Evolutionary conservation across 495 filamentous ascomycete species (phyloP), one percentile per base, ranked within the genome.

Genomic region (Xylaria bambusicola): DNA sequence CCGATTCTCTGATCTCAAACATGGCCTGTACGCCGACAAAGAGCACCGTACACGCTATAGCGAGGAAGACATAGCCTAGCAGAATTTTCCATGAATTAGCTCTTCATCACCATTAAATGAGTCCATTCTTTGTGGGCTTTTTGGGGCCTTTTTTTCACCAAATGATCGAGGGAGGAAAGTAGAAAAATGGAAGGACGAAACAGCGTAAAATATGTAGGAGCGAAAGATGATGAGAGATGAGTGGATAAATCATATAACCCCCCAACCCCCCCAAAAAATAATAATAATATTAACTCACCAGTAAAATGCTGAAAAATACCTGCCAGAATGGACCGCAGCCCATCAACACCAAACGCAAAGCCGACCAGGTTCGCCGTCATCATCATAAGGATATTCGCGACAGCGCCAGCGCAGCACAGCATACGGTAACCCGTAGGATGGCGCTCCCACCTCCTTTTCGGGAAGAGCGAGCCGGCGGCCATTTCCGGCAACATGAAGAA

Each of bases 311-410:
- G 84, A 18, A 92, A 81, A 64, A 96, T 88, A 1, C 90, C 86
- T 20, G 81, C 74, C 35, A 95, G 70, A 46, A 98, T 80, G 26
- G 82, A 87, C 68, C 89, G 81, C 63, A 98, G 58, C 15, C 95
- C 94, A 69, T 98, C 94, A 56, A 97, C 47, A 0, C 94, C 94
- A 20, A 98, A 82, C 0, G 91, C 93, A 74, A 99, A 99, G 0
- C 94, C 94, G 9, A 98, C 92, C 48, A 99, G 73, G 65, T 98
- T 98, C 6, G 93, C 93, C 47, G 84, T 78, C 83, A 98, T 96
- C 90, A 99, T 93, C 88, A 97, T 92, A 33, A 97, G 73, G 35
- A 97, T 79, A 60, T 97, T 96, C 0, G 73, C 88, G 3, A 98
- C 91, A 5, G 84, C 91, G 3, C 95, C 94, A n/a, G 92, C 68